Evolutionary conservation across 2,329 filamentous ascomycete genomes (phyloP).

Genomic region (Neopestalotiopsis clavispora): DNA sequence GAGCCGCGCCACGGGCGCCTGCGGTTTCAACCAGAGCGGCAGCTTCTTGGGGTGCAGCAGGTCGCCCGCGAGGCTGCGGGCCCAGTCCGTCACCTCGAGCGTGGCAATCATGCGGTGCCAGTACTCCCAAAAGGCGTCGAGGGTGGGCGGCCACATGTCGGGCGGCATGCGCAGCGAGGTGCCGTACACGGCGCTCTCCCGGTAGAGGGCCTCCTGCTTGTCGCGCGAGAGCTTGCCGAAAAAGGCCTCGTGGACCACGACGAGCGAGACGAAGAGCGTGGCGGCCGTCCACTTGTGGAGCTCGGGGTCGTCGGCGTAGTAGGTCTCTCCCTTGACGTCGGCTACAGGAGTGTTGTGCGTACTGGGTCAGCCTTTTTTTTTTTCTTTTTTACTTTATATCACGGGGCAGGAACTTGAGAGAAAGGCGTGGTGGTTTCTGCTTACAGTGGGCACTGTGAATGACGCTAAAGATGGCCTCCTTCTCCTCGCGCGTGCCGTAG

Average conservation of each 20-base stretch:
- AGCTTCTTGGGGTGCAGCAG: conserved; percentile 33
- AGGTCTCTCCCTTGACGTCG: conserved; percentile 29
- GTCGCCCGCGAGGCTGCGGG: conserved; percentile 32
- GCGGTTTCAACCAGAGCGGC: conserved; percentile 30
- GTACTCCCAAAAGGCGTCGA: conserved; percentile 41
- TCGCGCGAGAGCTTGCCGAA: conserved; percentile 22
- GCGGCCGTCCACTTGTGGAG: conserved; percentile 36
- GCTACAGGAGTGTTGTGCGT: background rate
- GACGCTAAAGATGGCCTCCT: conserved; percentile 29
- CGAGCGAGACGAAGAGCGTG: conserved; percentile 31
- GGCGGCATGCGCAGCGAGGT: conserved; percentile 24
- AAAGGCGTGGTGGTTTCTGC: background rate
- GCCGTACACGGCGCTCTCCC: conserved; percentile 15
- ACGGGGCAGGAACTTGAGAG: too few relatives aligned
- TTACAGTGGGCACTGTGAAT: conserved; percentile 29
- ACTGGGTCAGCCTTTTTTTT: background rate
- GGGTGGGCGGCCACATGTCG: conserved; percentile 40
- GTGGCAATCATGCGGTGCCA: conserved; percentile 41
- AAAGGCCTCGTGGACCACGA: conserved; percentile 32
- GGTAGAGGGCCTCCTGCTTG: conserved; percentile 21
- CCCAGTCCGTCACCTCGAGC: conserved; percentile 37
- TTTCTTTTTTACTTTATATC: too few relatives aligned
- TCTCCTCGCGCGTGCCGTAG: conserved; percentile 29
- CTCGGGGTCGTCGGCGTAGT: conserved; percentile 33
- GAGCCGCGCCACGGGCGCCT: conserved; percentile 33